Conservation (phyloP, 78 protist species). For the Dictyostelium firmibasis region DNA sequence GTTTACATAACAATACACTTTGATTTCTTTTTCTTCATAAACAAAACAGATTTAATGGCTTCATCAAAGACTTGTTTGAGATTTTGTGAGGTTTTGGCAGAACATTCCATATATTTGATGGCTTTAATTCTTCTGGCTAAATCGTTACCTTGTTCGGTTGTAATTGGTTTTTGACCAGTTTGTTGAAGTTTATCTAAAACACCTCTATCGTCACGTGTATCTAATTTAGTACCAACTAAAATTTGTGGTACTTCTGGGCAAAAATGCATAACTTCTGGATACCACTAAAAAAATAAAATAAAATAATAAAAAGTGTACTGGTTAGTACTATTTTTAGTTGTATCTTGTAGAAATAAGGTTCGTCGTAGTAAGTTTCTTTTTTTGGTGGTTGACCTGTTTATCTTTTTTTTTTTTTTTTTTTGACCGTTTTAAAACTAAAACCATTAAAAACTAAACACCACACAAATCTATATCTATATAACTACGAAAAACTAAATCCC, state of each 20-base stretch:
- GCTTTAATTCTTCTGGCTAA: slow-evolving; percentile 85
- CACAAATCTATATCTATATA: too few relatives aligned
- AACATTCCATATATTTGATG: slow-evolving; percentile 93
- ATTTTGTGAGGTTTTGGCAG: slow-evolving; percentile 91
- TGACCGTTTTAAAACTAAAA: too few relatives aligned
- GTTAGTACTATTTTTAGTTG: too few relatives aligned
- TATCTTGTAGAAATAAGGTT: too few relatives aligned
- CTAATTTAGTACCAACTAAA: slow-evolving; percentile 95
- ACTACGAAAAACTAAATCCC: too few relatives aligned
- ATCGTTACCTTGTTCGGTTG: slow-evolving; percentile 81
- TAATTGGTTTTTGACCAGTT: slow-evolving; percentile 60
- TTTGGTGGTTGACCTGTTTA: too few relatives aligned
- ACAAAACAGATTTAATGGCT: slow-evolving; percentile 91
- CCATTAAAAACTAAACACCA: too few relatives aligned
- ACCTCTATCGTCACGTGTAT: slow-evolving; percentile 86
- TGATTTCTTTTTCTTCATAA: slow-evolving; percentile 63
- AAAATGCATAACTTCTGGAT: slow-evolving; percentile 94
- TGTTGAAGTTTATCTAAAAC: slow-evolving; percentile 72
- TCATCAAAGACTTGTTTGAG: slow-evolving; percentile 95
- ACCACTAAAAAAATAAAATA: slow-evolving; percentile 81
- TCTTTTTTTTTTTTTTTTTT: too few relatives aligned
- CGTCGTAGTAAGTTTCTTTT: too few relatives aligned
- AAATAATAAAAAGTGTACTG: too few relatives aligned
- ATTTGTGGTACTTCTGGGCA: slow-evolving; percentile 92
- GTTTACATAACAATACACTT: slow-evolving; percentile 51